Percentiles rank a stretch among this genome's conserved stretches.
phyloP scores from a whole-genome alignment of 345 rosid species.

The Salix caprea region DNA sequence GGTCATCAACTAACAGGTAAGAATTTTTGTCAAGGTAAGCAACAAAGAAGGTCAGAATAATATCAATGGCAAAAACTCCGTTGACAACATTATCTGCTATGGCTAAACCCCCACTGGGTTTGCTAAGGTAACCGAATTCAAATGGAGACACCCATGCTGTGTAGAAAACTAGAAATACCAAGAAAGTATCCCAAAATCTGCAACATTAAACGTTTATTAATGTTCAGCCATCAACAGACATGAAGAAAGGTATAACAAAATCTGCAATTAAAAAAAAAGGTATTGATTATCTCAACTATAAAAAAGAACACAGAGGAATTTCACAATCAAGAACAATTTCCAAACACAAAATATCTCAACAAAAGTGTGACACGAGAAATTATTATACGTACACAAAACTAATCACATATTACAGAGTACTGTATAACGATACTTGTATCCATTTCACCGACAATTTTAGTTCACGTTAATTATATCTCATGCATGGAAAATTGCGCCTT shows the following conservation, averaged over 20 bases:
- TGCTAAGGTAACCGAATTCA: slow-evolving; percentile 62
- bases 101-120: slow-evolving; percentile 43
- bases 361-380: neutral
- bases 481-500: neutral
- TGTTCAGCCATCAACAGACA: neutral
- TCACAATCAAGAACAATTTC: neutral
- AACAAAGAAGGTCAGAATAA: slow-evolving; percentile 70
- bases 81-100: slow-evolving; percentile 59
- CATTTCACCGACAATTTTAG: neutral
- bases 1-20: slow-evolving; percentile 61
- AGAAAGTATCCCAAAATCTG: slow-evolving; percentile 69
- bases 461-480: neutral
- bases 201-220: neutral
- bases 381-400: neutral
- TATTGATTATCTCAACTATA: neutral
- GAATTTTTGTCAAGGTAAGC: slow-evolving; percentile 67
- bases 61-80: slow-evolving; percentile 61
- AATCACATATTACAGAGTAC: neutral
- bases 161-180: slow-evolving; percentile 73
- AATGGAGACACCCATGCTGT: slow-evolving; percentile 92
- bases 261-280: neutral
- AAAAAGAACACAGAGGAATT: neutral
- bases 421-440: neutral
- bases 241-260: neutral
- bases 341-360: neutral